Conservation (phyloP, 2,329 filamentous ascomycete species). For the Botrytis elliptica region DNA sequence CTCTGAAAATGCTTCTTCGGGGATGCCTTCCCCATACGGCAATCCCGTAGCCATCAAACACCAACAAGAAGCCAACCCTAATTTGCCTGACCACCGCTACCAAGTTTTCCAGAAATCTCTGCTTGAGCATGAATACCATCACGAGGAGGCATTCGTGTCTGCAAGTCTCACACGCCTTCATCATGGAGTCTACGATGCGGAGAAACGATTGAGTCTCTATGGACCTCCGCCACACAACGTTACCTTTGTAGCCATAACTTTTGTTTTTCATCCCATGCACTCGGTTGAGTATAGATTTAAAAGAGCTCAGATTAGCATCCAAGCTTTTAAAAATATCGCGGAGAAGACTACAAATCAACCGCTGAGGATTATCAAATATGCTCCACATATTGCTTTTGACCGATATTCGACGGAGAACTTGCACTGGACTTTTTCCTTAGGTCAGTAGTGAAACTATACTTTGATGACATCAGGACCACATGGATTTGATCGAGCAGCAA, state of each 20-base stretch:
- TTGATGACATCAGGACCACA: background rate
- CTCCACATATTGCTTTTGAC: constrained; percentile 18
- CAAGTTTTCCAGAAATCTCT: constrained; percentile 12
- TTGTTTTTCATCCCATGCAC: constrained; percentile 17
- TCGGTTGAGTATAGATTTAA: constrained; percentile 14
- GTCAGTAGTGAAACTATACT: background rate
- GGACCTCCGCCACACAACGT: constrained; percentile 8
- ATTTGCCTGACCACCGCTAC: constrained; percentile 8
- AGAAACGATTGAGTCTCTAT: constrained; percentile 8
- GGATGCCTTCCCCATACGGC: background rate
- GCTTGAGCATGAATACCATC: constrained; percentile 15
- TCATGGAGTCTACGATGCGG: constrained; percentile 16
- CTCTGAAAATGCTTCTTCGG: background rate
- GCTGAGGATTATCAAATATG: constrained; percentile 15
- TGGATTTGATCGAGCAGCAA: background rate
- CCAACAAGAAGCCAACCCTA: background rate
- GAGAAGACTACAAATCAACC: constrained; percentile 8
- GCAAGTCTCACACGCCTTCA: constrained; percentile 15
- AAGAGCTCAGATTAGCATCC: constrained; percentile 15
- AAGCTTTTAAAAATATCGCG: constrained; percentile 5
- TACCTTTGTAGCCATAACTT: constrained; percentile 16
- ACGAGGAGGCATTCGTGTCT: constrained; percentile 18
- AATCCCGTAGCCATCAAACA: background rate
- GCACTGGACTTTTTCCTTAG: constrained; percentile 19
- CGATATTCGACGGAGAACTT: constrained; percentile 17